phyloP scores from a whole-genome alignment of 306 rosid species.

The Trichosanthes cucumerina region DNA sequence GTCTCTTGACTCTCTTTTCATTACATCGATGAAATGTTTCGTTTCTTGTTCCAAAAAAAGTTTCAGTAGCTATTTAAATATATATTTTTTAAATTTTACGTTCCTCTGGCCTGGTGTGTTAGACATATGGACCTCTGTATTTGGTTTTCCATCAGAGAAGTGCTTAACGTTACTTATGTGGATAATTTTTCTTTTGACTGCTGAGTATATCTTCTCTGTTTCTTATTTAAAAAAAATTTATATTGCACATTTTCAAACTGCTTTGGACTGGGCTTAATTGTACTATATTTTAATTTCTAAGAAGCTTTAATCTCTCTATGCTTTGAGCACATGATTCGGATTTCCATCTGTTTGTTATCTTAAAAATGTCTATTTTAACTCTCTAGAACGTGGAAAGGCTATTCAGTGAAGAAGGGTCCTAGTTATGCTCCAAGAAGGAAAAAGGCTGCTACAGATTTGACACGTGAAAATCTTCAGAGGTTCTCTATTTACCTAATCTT shows the following conservation, averaged over 20 bases:
- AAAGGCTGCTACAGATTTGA: conserved; percentile 62
- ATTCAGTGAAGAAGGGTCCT: conserved; percentile 54
- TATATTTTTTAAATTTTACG: neutral
- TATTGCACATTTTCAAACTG: neutral
- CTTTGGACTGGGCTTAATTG: neutral
- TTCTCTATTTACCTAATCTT: conserved; percentile 7
- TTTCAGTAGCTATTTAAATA: neutral
- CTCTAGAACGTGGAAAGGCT: conserved; percentile 70
- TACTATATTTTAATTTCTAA: neutral
- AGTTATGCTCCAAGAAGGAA: conserved; percentile 77
- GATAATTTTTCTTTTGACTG: neutral
- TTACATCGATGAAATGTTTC: no score
- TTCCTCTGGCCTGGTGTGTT: neutral
- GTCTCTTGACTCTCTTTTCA: no score
- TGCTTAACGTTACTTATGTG: neutral
- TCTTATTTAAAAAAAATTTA: neutral
- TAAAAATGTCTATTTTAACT: neutral
- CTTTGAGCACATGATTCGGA: neutral
- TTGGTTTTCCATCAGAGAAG: neutral
- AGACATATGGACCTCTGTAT: neutral
- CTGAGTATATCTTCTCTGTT: neutral
- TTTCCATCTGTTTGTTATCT: neutral
- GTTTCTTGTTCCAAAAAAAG: no score
- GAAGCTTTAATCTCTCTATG: neutral
- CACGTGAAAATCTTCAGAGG: conserved; percentile 77